phyloP scores from a whole-genome alignment of 2,329 filamentous ascomycete genomes.

The Pseudophaeomoniella oleicola region DNA sequence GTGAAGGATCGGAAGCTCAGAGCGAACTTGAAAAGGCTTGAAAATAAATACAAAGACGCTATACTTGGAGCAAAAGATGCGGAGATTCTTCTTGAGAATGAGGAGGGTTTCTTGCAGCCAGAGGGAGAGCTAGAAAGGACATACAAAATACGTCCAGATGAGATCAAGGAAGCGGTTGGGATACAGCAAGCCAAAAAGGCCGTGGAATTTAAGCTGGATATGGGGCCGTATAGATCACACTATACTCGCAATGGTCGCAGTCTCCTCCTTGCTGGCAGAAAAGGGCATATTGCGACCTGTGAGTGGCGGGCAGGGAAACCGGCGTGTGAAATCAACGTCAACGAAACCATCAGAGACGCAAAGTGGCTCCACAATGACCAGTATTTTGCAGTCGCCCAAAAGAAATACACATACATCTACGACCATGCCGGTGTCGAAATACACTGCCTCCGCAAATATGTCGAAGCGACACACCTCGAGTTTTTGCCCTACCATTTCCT shows the following conservation, averaged over 20 bases:
- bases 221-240: constrained; percentile 79
- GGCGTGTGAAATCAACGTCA: constrained; percentile 78
- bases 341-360: constrained; percentile 78
- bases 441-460: constrained; percentile 78
- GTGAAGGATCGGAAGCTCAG: constrained; percentile 86
- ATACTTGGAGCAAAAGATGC: constrained; percentile 80
- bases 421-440: constrained; percentile 81
- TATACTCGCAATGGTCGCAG: constrained; percentile 84
- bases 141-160: constrained; percentile 81
- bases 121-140: constrained; percentile 82
- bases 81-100: constrained; percentile 83
- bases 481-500: constrained; percentile 95
- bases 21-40: constrained; percentile 61
- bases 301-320: constrained; percentile 90
- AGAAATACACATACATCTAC: constrained; percentile 95
- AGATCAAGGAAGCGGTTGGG: constrained; percentile 60
- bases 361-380: constrained; percentile 93
- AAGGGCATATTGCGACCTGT: constrained; percentile 91
- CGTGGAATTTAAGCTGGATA: constrained; percentile 70
- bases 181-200: constrained; percentile 82
- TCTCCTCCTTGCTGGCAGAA: constrained; percentile 70
- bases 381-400: constrained; percentile 85
- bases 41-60: constrained; percentile 70
- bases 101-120: constrained; percentile 70
- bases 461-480: constrained; percentile 85